Base-by-base conservation (phyloP, 2,329 filamentous ascomycete species). In the Arthroderma sp. region DNA sequence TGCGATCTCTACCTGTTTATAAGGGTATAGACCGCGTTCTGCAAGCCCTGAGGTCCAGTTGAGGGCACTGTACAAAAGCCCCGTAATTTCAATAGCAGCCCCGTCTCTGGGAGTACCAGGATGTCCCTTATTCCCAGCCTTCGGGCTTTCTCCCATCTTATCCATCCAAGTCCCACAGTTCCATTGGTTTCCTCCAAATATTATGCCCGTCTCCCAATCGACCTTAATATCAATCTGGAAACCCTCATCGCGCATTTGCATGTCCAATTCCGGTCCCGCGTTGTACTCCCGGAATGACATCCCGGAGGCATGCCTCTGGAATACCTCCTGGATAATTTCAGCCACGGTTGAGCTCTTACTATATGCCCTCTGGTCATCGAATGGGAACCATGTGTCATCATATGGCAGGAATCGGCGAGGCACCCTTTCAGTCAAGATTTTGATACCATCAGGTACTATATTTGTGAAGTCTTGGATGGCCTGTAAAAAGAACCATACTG, bases 131-230 rank as follows among this genome's bases (percentile, higher is more conserved):
- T 81, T 94, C 47, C 83, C 82, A 10, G 93, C 91, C 50, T 81
- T 84, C 51, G 84, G 79, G 50, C 87, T 94, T 64, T 98, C 42
- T n/a, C 91, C 91, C 91, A 98, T 98, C 74, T 98, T 98, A 72
- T 98, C 91, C 87, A 95, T 95, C 91, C 91, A 98, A 1, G 91
- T 98, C 43, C 91, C 91, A 56, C 93, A 98, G 64, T 98, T 98
- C 66, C 70, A 74, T 59, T 95, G 88, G 58, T 86, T 96, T 31
- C 93, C 91, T 45, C 93, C 91, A 57, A 93, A 94, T 47, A 98
- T 81, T 51, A 98, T 76, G 22, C 91, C 93, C 4, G 80, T 91
- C 30, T 75, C 70, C 89, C 89, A 96, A 60, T 98, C 89, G 7
- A 94, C 85, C 48, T 83, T 77, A 54, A 96, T 82, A 48, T 91